Evolutionary conservation across 805 yeast species (phyloP).

Genomic region (Candida odintsovae): DNA sequence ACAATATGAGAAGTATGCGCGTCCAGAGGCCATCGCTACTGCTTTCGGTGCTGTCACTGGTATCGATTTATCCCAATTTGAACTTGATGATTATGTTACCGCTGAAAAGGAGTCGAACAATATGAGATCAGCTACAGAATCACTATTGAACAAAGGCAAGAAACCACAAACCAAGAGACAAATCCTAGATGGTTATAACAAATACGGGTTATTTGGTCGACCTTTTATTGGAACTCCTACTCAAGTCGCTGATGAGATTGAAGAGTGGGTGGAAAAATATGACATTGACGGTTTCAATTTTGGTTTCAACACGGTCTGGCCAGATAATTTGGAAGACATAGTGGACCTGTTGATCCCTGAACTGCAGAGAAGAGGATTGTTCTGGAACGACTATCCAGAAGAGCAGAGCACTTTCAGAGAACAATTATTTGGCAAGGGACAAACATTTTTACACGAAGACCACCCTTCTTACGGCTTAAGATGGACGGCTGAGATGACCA

Average conservation of each 20-base stretch:
- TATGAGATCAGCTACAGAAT: conserved; percentile 27
- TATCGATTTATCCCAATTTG: not conserved
- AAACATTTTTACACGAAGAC: conserved; percentile 3
- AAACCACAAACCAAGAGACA: not conserved
- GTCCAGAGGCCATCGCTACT: not conserved
- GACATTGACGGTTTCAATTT: conserved; percentile 38
- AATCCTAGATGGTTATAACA: not conserved
- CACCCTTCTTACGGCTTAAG: conserved; percentile 11
- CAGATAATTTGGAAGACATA: conserved; percentile 34
- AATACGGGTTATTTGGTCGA: conserved; percentile 11
- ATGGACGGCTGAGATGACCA: too few relatives aligned
- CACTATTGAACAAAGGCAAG: conserved; percentile 18
- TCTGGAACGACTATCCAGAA: conserved; percentile 29
- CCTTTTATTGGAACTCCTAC: conserved; percentile 26
- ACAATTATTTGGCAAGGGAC: conserved; percentile 1
- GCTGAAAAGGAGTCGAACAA: conserved; percentile 29
- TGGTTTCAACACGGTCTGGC: conserved; percentile 29
- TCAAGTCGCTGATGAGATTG: conserved; percentile 33
- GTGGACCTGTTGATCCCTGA: conserved; percentile 33
- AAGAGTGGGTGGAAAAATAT: conserved; percentile 31
- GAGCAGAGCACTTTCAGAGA: conserved; percentile 43
- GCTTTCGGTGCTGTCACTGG: conserved; percentile 1
- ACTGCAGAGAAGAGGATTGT: conserved; percentile 28
- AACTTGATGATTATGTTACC: conserved; percentile 16
- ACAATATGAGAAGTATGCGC: not conserved